These are phyloP conservation scores for Chlamydomonas sp. DNA, from an alignment of 139 green algal species.

Conservation along the genomic window DNA sequence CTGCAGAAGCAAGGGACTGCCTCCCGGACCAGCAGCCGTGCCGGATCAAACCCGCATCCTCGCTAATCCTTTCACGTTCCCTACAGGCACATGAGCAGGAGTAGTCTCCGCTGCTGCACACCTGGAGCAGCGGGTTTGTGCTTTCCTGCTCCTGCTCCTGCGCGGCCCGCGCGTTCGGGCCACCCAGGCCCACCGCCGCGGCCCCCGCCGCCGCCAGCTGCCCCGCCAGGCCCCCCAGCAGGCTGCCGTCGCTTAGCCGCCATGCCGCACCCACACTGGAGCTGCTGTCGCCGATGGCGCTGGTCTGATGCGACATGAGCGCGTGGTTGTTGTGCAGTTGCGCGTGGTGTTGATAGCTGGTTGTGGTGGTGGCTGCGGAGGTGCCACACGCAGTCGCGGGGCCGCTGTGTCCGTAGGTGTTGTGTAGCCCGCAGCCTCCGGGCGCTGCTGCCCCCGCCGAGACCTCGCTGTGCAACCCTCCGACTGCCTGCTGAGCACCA, in stretches of 20 bases:
- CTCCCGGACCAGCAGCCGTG: too few relatives aligned
- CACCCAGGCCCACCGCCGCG: background rate
- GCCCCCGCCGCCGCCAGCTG: background rate
- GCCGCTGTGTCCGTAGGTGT: too few relatives aligned
- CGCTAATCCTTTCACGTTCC: too few relatives aligned
- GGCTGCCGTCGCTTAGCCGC: too few relatives aligned
- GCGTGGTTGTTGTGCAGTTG: background rate
- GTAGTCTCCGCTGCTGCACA: background rate
- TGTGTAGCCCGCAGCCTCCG: too few relatives aligned
- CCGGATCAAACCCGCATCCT: background rate
- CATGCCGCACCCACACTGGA: background rate
- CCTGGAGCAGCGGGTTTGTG: slow-evolving; percentile 18
- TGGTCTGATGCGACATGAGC: background rate
- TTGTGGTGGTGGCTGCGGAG: background rate
- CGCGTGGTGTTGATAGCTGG: background rate
- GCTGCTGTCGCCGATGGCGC: background rate
- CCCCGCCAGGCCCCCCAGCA: too few relatives aligned
- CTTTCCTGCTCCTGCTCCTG: background rate
- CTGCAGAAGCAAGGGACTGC: too few relatives aligned
- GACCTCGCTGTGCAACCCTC: too few relatives aligned
- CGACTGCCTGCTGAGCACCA: too few relatives aligned
- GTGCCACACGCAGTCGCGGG: too few relatives aligned
- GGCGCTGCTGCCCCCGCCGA: too few relatives aligned
- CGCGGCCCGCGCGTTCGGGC: background rate
- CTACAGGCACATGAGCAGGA: background rate